Base-by-base conservation (phyloP, 2,329 filamentous ascomycete species). In the Clonostachys sp. region DNA sequence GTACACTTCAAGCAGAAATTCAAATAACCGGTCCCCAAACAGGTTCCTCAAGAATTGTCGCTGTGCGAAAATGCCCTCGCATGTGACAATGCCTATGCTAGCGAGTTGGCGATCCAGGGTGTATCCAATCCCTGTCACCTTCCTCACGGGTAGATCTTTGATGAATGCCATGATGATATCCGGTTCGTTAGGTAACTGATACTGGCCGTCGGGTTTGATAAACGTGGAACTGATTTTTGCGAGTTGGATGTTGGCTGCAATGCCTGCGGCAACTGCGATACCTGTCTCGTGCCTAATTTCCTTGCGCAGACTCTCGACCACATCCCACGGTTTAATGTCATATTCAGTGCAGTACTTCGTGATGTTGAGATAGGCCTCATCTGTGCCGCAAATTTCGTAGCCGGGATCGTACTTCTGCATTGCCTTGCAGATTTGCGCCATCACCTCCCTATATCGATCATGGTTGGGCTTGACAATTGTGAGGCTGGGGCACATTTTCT, bases 121-220 rank as follows among this genome's bases (percentile, higher is more conserved):
- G 18, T 94, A 81, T 0, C 94, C 94, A n/a, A 99, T 81, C 1
- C 94, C 94, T 54, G 96, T 96, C 41, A 97, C 88, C 61, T 96
- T 96, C 34, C 94, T 81, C 1, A 90, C 91, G 0, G 91, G 86
- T 20, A 99, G 72, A 33, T 85, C 78, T 12, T 78, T 76, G 87
- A 97, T 96, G 61, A 96, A 97, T 1, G 77, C 70, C 79, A 97
- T 83, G 50, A 99, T 90, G 1, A 81, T 77, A 24, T 72, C 68
- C 10, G 91, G 78, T 39, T 95, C 85, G 45, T 78, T 87, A 0
- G 86, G 77, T 3, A 97, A 71, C 10, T 80, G 69, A 56, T 87
- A 97, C 61, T 97, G 94, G 0, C 94, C 94, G 57, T 99, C 95
- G 0, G 94, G 94, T 61, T 99, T 99, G 66, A 97, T 96, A 64